These are phyloP conservation scores for Zymoseptoria crescenta DNA, from an alignment of 2,329 filamentous ascomycete species.

Conservation along the genomic window DNA sequence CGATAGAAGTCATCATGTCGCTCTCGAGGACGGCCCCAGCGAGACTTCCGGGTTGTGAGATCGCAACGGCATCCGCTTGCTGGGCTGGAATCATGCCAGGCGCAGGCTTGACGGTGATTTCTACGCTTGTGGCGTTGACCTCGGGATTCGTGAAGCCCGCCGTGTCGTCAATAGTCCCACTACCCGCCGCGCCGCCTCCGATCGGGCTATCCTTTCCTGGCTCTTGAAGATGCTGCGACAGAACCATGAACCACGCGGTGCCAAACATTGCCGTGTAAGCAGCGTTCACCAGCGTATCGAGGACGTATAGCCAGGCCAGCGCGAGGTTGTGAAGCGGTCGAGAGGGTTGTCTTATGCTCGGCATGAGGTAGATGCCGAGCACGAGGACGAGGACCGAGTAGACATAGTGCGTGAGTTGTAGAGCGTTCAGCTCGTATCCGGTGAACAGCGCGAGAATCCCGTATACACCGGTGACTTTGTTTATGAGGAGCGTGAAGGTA, in stretches of 20 bases:
- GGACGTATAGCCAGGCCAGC: conserved; percentile 75
- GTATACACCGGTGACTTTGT: conserved; percentile 87
- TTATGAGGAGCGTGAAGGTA: conserved; percentile 73
- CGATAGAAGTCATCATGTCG: conserved; percentile 66
- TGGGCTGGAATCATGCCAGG: conserved; percentile 42
- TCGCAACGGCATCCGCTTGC: conserved; percentile 43
- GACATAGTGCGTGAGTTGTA: conserved; percentile 86
- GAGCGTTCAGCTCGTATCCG: conserved; percentile 70
- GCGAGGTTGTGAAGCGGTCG: conserved; percentile 64
- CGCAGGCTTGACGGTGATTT: conserved; percentile 44
- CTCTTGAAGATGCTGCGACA: conserved; percentile 49
- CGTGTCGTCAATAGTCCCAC: conserved; percentile 51
- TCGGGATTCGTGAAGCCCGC: conserved; percentile 59
- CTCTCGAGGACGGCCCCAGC: conserved; percentile 58
- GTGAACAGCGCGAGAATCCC: conserved; percentile 83
- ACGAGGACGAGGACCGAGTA: conserved; percentile 70
- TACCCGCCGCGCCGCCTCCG: conserved; percentile 33
- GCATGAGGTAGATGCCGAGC: conserved; percentile 61
- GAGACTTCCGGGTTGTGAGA: conserved; percentile 36
- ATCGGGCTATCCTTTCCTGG: conserved; percentile 14
- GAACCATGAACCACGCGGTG: conserved; percentile 75
- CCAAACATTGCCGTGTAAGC: conserved; percentile 77
- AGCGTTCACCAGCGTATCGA: conserved; percentile 76
- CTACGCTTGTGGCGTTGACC: conserved; percentile 49
- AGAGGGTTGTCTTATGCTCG: conserved; percentile 60